These are phyloP conservation scores for grape (Vitis vinifera) DNA, from an alignment of 164 flowering plant genomes.

Conservation along the genomic window DNA sequence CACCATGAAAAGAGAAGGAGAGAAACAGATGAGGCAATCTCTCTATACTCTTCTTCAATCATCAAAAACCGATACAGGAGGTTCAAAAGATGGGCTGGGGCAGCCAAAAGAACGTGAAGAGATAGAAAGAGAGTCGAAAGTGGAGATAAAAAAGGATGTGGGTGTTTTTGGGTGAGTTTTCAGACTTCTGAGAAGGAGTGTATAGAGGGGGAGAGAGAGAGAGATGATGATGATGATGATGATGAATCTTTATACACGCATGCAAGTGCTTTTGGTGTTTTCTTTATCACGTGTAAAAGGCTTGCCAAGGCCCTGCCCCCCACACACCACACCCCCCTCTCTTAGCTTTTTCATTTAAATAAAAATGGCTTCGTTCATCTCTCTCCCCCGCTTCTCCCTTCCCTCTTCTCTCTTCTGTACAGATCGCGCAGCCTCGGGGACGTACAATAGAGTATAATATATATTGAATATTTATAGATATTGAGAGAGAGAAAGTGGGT, in stretches of 20 bases:
- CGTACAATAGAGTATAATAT: constrained; percentile 12
- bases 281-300: constrained; percentile 84
- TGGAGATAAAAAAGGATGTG: constrained; percentile 3
- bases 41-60: not conserved
- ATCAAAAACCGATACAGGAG: not conserved
- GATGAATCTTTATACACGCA: constrained; percentile 68
- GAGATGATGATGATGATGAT: constrained; percentile 32
- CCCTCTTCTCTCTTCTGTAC: constrained; percentile 19
- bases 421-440: constrained; percentile 47
- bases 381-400: not conserved
- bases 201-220: not conserved
- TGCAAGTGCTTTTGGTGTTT: constrained; percentile 69
- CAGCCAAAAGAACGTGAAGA: not conserved
- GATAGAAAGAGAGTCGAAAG: constrained; percentile 6
- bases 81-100: too few relatives aligned
- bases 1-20: constrained; percentile 4
- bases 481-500: constrained; percentile 7
- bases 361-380: not conserved
- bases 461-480: constrained; percentile 4
- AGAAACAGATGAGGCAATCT: not conserved
- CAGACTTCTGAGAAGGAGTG: not conserved
- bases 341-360: constrained; percentile 3
- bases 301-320: constrained; percentile 27
- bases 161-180: too few relatives aligned
- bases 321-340: not conserved